These are phyloP conservation scores for Spizellomyces sp. DNA, from an alignment of 192 early-diverging fungal species.

Conservation along the genomic window DNA sequence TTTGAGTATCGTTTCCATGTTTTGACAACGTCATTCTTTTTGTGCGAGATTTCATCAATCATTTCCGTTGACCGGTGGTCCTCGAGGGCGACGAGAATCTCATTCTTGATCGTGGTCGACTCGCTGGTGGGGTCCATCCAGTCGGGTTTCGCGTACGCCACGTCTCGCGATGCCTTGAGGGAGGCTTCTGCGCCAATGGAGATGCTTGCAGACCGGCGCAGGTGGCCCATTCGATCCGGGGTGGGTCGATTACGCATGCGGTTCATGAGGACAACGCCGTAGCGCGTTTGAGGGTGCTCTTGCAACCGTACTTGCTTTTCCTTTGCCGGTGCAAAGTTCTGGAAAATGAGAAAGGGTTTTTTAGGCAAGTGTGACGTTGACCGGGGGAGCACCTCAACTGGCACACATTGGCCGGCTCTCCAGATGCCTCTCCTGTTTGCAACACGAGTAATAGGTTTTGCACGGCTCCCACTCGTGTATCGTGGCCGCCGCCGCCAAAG, in stretches of 20 bases:
- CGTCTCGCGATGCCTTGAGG: constrained; percentile 18
- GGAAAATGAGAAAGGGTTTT: neutral
- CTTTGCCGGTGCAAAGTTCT: constrained; percentile 43
- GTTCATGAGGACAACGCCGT: constrained; percentile 43
- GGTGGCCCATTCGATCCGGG: constrained; percentile 21
- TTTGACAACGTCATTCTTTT: constrained; percentile 44
- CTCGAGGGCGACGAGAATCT: constrained; percentile 39
- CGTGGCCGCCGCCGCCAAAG: no score
- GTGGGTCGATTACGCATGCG: constrained; percentile 31
- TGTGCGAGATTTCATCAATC: constrained; percentile 48
- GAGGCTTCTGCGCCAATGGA: neutral
- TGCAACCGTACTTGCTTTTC: constrained; percentile 43
- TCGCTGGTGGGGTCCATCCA: constrained; percentile 19
- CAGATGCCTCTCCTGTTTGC: no score
- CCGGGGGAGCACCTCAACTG: no score
- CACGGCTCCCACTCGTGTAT: no score
- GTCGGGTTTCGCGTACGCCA: constrained; percentile 28
- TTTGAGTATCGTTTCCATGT: constrained; percentile 53
- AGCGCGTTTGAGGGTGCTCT: constrained; percentile 45
- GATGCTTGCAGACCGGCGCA: constrained; percentile 35
- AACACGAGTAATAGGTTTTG: no score
- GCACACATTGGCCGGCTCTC: no score
- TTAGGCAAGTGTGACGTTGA: no score
- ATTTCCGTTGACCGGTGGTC: constrained; percentile 37
- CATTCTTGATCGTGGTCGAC: constrained; percentile 38